Evolutionary conservation across 1,284 basidiomycete species (phyloP).

Genomic region (Athelia sp.): DNA sequence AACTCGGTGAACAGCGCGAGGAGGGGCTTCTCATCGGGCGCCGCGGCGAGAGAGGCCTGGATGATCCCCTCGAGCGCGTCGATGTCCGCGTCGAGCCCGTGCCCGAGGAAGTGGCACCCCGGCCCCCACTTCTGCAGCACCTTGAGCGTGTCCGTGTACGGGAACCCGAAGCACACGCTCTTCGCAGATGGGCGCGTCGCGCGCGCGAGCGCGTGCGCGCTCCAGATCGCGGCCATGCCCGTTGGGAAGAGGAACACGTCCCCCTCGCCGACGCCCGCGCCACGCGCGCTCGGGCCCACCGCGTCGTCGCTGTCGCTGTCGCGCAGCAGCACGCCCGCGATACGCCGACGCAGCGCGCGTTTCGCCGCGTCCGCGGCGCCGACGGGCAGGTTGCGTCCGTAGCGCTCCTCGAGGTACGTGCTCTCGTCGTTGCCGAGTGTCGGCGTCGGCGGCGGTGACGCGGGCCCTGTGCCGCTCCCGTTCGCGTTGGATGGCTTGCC

Average conservation of each 20-base stretch:
- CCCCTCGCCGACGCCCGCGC: constrained; percentile 66
- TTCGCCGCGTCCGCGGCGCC: constrained; percentile 77
- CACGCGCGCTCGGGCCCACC: constrained; percentile 57
- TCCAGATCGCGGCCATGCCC: constrained; percentile 95
- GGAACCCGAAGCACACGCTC: constrained; percentile 95
- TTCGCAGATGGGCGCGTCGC: constrained; percentile 59
- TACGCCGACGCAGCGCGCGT: constrained; percentile 79
- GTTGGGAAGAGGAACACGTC: constrained; percentile 87
- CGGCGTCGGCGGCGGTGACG: constrained; percentile 8
- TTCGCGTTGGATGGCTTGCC: constrained; percentile 1
- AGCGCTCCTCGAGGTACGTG: constrained; percentile 87
- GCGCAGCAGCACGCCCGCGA: constrained; percentile 80
- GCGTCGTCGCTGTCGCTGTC: constrained; percentile 42
- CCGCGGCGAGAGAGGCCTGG: constrained; percentile 32
- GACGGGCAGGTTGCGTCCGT: constrained; percentile 88
- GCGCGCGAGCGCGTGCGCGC: constrained; percentile 75
- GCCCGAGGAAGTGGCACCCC: constrained; percentile 88
- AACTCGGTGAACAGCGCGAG: constrained; percentile 83
- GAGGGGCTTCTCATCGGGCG: constrained; percentile 46
- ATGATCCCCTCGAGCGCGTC: constrained; percentile 69
- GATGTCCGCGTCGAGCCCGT: constrained; percentile 76
- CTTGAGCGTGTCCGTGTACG: constrained; percentile 97
- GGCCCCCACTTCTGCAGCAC: constrained; percentile 96
- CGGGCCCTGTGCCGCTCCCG: too few species aligned
- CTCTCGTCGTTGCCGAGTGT: constrained; percentile 44